Base-by-base conservation (phyloP, 768 basidiomycete genomes). In the Collybia nuda region DNA sequence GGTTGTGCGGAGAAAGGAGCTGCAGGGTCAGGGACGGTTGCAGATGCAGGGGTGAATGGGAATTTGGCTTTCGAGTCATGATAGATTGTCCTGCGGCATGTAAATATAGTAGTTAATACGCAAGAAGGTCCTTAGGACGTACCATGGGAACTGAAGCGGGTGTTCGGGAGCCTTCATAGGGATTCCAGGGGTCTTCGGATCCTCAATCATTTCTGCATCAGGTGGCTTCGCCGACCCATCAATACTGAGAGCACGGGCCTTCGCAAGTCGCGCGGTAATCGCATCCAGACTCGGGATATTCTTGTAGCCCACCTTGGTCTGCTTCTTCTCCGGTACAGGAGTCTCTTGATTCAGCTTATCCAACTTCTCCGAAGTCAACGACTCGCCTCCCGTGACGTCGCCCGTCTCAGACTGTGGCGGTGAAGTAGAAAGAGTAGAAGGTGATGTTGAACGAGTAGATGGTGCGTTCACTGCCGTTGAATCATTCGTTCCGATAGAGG, bases 61-160 rank as follows among this genome's bases (percentile, higher is more conserved):
- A 71, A 75, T 67, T 88, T 87, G 53, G 83, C 63, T 74, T 95
- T 96, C 19, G 86, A 80, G 63, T 97, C 94, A 67, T 93, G 91
- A 67, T 84, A 97, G 54, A 96, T 78, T 11, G 90, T 94, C 93
- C 92, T 93, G 60, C 12, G 32, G 39, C 12, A 44, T 21, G 44
- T 36, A 37, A 44, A 32, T 40, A 52, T 26, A 18, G n/a, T 15
- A 19, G 36, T 59, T 18, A 59, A 47, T 21, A 39, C 37, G 41
- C 39, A n/a, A 44, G 6, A 47, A 5, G 9, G 47, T 12, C 53
- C 24, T 29, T 11, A 3, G n/a, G 14, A 68, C 82, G 50, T 50
- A 93, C 91, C 93, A 96, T 36, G 82, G 65, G 65, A 86, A 88
- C 61, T 92, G 88, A 21, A 96, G 72, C 5, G 93, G 93, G 64